Base-by-base conservation (phyloP, 2,329 filamentous ascomycete genomes). In the Sporothrix pseudoabietina region DNA sequence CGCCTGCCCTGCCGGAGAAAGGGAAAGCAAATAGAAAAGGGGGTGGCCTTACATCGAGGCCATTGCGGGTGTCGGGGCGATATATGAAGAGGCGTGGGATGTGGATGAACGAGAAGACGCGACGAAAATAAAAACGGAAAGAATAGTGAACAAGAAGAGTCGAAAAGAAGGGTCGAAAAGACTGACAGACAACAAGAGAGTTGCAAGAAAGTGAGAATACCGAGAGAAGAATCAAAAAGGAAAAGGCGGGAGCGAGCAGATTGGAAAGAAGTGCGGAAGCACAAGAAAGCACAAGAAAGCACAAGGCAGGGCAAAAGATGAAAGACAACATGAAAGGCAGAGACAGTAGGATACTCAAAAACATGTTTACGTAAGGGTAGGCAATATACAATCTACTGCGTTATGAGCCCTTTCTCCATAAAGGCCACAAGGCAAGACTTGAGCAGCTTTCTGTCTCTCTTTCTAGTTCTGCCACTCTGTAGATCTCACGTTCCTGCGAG, bases 401-500 rank as follows among this genome's bases (percentile, higher is more conserved):
- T 22, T 55, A 55, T 30, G 52, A 26, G 26, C 22, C 52, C 52
- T 10, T 26, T 8, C 52, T 26, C 52, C 22, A 32, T 59, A 16
- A 14, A 16, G n/a, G n/a, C 19, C 35, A 44, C n/a, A 65, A 65
- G 59, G 59, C 59, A 65, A 65, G 63, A 68, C 63, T 68, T 68
- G 63, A 65, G 59, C 59, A 39, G 41, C 41, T 49, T 47, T 49
- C 16, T 26, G 61, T 47, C 61, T 49, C 14, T 35, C 22, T 68
- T 8, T 47, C 22, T 8, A 8, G 30, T 39, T 61, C 30, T 61
- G 26, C 16, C 30, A 22, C 26, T 26, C n/a, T 55, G 7, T 55
- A 59, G 52, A 55, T 22, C 41, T 68, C 65, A 54, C 47, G 47
- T 69, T 69, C 47, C 47, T 69, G 65, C 65, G 65, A 69, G 65